Base-by-base conservation (phyloP, 352 stramenopile species). In the Lagenidium sp. region DNA sequence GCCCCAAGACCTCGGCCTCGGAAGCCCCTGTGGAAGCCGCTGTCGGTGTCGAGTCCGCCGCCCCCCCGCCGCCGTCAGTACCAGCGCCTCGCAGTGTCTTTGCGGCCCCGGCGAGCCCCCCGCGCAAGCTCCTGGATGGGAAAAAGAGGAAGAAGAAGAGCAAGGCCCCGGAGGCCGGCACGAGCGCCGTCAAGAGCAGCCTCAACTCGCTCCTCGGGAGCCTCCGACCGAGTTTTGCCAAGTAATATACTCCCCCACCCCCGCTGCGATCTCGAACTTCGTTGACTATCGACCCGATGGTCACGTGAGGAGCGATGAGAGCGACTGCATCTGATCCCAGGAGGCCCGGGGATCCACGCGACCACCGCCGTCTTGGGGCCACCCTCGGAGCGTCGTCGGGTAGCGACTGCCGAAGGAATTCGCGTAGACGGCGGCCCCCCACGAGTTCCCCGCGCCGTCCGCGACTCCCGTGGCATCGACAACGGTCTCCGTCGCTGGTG, bases 111-210 rank as follows among this genome's bases (percentile, higher is more conserved):
- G 43, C 69, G n/a, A 86, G 73, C 50, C 73, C 71, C 0, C 76
- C 77, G 21, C 50, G 74, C 15, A 85, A 82, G 47, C 53, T 92
- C 23, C 51, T 92, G 4, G 80, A 92, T 29, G 66, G 63, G 21
- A 64, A 67, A 2, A 32, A 32, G 28, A 32, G 15, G 36, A 78
- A 80, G 50, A 87, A 86, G 46, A 88, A 89, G 47, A 84, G 83
- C 26, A 72, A 78, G 43, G 65, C 64, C 23, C 57, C 22, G 6
- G 39, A 55, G 0, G 51, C 80, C 31, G 53, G 65, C 7, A 68
- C 70, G 3, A 51, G 61, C 2, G 41, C 53, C 0, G 76, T 83
- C 16, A 85, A 88, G 51, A 86, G 61, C 53, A 81, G 50, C 18
- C 43, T 88, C 16, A 82, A 53, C 44, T 79, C 76, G 2, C 85